Conservation (phyloP, 2,329 filamentous ascomycete genomes). For the Xylariaceae sp. region DNA sequence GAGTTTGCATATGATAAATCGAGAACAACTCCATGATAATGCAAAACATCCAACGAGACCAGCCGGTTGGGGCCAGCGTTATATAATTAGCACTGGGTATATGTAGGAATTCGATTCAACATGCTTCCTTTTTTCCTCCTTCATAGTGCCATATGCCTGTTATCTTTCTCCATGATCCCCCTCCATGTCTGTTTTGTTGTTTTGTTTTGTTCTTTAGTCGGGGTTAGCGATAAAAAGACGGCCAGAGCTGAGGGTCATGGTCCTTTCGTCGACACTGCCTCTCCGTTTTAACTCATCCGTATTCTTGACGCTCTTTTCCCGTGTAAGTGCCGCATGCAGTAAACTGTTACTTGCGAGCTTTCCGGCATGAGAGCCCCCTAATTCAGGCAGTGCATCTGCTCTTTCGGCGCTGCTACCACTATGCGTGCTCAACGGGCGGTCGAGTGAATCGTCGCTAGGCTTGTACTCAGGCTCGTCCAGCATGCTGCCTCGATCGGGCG, state of each 20-base stretch:
- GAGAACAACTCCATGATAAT: constrained; percentile 27
- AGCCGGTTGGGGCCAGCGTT: constrained; percentile 6
- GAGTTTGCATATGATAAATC: neutral
- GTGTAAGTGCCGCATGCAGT: constrained; percentile 51
- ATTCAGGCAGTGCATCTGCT: constrained; percentile 55
- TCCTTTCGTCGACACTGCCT: constrained; percentile 79
- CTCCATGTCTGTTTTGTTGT: too few species aligned
- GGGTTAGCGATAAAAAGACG: constrained; percentile 84
- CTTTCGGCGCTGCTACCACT: constrained; percentile 56
- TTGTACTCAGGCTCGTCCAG: constrained; percentile 37
- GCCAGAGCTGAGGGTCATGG: constrained; percentile 66
- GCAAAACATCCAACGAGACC: constrained; percentile 19
- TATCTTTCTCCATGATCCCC: neutral
- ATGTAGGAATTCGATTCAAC: neutral
- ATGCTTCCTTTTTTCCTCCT: neutral
- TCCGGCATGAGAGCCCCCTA: constrained; percentile 39
- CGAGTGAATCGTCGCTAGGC: constrained; percentile 28
- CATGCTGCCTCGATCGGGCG: constrained; percentile 52
- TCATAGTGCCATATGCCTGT: neutral
- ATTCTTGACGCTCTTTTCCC: constrained; percentile 61
- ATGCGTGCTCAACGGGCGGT: constrained; percentile 43
- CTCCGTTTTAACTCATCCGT: constrained; percentile 67
- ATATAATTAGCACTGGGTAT: constrained; percentile 15
- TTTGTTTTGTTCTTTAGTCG: constrained; percentile 42
- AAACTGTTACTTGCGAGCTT: constrained; percentile 55